A percentile compares a stretch with the other conserved stretches of the same genome.
phyloP scores from a whole-genome alignment of 352 stramenopile species.

The Globisporangium solare region DNA sequence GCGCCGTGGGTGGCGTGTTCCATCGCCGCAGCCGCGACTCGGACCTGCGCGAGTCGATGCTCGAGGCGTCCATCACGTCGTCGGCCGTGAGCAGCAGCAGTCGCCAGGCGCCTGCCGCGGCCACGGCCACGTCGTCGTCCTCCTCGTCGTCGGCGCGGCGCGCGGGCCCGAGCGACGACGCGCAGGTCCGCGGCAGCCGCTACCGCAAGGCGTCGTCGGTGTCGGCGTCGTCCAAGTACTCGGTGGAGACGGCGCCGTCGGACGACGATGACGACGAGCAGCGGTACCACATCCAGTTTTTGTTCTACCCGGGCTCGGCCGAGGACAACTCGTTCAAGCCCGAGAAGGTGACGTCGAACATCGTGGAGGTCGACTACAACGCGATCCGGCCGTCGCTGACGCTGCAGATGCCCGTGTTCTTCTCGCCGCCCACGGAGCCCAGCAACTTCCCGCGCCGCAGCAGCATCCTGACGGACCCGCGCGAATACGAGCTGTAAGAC shows the following conservation, averaged over 20 bases:
- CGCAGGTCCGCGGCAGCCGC: conserved; percentile 8
- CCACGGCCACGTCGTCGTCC: not conserved
- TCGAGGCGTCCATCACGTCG: conserved; percentile 8
- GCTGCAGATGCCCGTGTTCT: conserved; percentile 65
- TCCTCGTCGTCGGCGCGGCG: conserved; percentile 15
- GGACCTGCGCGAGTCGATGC: conserved; percentile 13
- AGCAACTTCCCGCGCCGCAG: conserved; percentile 36
- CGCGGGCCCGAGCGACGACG: conserved; percentile 24
- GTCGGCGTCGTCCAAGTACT: conserved; percentile 16
- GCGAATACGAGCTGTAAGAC: conserved; percentile 56
- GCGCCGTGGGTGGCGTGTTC: conserved; percentile 44
- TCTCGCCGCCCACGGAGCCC: conserved; percentile 35
- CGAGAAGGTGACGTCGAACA: conserved; percentile 25
- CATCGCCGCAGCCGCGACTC: conserved; percentile 26
- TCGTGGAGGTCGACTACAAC: conserved; percentile 40
- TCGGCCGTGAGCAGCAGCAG: conserved; percentile 7
- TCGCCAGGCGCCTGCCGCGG: not conserved
- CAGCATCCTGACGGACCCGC: conserved; percentile 38
- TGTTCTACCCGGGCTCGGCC: conserved; percentile 66
- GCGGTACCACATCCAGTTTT: conserved; percentile 30
- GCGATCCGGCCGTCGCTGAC: conserved; percentile 50
- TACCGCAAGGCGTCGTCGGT: conserved; percentile 28
- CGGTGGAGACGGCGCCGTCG: conserved; percentile 21
- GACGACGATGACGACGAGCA: conserved; percentile 23
- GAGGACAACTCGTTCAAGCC: conserved; percentile 43